Evolutionary conservation across 192 early-diverging fungal species (phyloP), one percentile per base, ranked within the genome.

Genomic region (Borealophlyctis nickersoniae): DNA sequence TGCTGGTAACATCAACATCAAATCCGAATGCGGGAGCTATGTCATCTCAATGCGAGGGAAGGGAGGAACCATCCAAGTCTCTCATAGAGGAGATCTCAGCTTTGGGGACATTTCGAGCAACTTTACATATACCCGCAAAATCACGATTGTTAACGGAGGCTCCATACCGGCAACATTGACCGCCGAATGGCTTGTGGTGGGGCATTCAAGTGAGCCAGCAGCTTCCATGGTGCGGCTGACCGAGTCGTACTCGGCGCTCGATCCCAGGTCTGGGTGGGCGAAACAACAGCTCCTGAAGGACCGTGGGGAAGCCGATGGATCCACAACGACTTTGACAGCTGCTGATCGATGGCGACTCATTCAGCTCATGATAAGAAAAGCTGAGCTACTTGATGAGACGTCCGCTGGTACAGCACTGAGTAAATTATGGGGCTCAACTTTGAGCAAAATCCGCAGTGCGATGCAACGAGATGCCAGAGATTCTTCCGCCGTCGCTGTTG

Each of bases 31-130:
- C 27, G 74, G 76, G 11, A 69, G 71, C n/a, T 57, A 77, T 23
- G 45, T 66, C 1, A 67, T 84, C 49, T 75, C 75, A 28, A 64
- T 82, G 62, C 59, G 72, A 36, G 80, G 79, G 31, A 83, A 83
- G 56, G 85, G 83, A 13, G 85, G 85, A 31, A 83, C 85, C 3
- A 76, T 86, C 36, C 49, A 75, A 26, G 55, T 86, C 26, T 49
- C 67, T 2, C 85, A 86, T 56, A 75, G 60, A 49, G 85, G 85
- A 1, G 84, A 86, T 69, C 66, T 86, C 0, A 72, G 58, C 48
- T 84, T 86, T 72, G 85, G 83, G 3, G 85, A 86, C 62, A 84
- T 86, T 56, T 75, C 85, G 2, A 77, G 72, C 36, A 84, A 83
- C 52, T 80, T 65, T 63, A 76, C 78, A 26, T 83, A 79, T 56